A percentile compares a stretch with the other conserved stretches of the same genome.
phyloP scores from a whole-genome alignment of 1,284 basidiomycete species.

The Butyriboletus appendiculatus region DNA sequence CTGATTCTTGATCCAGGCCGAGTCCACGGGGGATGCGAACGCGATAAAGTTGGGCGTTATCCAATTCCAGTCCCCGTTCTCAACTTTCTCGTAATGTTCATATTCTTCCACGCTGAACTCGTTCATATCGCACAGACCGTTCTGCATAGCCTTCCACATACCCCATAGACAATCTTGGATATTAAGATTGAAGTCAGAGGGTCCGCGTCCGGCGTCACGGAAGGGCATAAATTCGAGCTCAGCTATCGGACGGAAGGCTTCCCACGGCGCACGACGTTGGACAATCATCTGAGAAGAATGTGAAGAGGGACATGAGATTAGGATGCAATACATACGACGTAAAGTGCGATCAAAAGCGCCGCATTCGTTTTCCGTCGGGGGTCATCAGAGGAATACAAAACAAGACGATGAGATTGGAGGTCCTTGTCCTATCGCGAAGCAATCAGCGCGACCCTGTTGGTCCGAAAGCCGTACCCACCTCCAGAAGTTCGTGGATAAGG shows the following conservation, averaged over 20 bases:
- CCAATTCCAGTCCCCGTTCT: constrained; percentile 99
- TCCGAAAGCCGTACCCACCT: constrained; percentile 47
- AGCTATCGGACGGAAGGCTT: constrained; percentile 91
- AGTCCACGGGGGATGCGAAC: constrained; percentile 92
- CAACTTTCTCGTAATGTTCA: constrained; percentile 92
- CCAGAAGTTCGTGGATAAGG: constrained; percentile 84
- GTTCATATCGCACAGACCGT: constrained; percentile 88
- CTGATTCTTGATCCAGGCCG: constrained; percentile 70
- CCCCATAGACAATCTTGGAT: constrained; percentile 97
- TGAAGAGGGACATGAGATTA: constrained; percentile 20
- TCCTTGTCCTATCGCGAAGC: constrained; percentile 61
- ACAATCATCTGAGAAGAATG: constrained; percentile 79
- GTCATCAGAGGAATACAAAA: constrained; percentile 88
- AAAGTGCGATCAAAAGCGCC: constrained; percentile 89
- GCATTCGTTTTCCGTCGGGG: constrained; percentile 92
- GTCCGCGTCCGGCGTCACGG: constrained; percentile 92
- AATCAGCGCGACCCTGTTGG: constrained; percentile 7
- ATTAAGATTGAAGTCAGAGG: constrained; percentile 89
- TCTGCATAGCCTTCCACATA: constrained; percentile 90
- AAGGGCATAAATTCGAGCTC: constrained; percentile 94
- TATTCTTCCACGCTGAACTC: constrained; percentile 91
- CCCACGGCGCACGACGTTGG: constrained; percentile 88
- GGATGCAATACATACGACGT: constrained; percentile 61
- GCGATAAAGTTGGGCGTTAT: constrained; percentile 92
- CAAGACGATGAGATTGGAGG: constrained; percentile 68